These are phyloP conservation scores for Zanthoxylum bungeanum DNA, from an alignment of 345 rosid genomes.

Conservation along the genomic window DNA sequence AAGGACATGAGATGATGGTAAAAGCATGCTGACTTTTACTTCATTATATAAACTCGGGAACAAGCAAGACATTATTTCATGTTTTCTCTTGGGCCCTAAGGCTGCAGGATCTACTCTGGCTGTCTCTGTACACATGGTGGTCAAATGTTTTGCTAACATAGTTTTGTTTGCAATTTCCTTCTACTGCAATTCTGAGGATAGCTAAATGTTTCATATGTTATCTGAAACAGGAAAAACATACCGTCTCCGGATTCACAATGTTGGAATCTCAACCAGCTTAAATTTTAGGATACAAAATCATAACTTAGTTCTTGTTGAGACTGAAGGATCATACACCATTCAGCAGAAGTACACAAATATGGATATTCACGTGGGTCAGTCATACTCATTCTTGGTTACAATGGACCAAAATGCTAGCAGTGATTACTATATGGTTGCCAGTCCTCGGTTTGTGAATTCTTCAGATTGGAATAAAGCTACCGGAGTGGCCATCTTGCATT, in stretches of 20 bases:
- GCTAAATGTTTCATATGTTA: slow-evolving; percentile 8
- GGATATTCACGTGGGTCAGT: slow-evolving; percentile 97
- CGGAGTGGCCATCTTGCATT: slow-evolving; percentile 82
- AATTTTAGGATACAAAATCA: slow-evolving; percentile 90
- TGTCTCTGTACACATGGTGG: neutral
- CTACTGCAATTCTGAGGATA: neutral
- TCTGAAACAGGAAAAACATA: slow-evolving; percentile 70
- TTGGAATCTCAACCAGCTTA: slow-evolving; percentile 81
- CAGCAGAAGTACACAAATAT: slow-evolving; percentile 76
- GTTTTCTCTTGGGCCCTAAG: neutral
- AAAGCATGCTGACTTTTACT: neutral
- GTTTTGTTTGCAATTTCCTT: neutral
- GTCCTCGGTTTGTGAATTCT: slow-evolving; percentile 63
- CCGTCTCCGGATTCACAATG: slow-evolving; percentile 81
- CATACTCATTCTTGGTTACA: slow-evolving; percentile 84
- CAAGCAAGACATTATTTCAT: neutral
- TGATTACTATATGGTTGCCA: slow-evolving; percentile 85
- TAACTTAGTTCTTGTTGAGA: slow-evolving; percentile 83
- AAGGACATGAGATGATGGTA: neutral
- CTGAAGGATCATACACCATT: slow-evolving; percentile 90
- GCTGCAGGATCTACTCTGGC: neutral
- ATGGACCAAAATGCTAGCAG: slow-evolving; percentile 83
- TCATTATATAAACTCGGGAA: neutral
- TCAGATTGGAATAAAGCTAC: slow-evolving; percentile 46
- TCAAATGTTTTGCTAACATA: neutral